phyloP scores from a whole-genome alignment of 768 basidiomycete species.

The Dacryopinax primogenitus region DNA sequence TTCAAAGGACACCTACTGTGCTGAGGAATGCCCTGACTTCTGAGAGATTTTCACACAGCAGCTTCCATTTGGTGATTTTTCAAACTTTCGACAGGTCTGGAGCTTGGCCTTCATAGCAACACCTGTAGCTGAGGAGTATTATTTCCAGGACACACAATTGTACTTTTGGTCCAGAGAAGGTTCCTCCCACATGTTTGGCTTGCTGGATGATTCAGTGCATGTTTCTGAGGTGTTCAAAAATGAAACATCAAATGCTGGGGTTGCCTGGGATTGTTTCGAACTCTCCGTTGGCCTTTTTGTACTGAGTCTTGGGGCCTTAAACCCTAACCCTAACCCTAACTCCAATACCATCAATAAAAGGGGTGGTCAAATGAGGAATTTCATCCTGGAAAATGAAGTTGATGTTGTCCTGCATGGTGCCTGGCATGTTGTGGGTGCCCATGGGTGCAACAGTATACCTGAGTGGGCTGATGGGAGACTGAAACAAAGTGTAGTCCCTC shows the following conservation, averaged over 20 bases:
- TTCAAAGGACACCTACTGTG: slow-evolving; percentile 19
- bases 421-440: slow-evolving; percentile 34
- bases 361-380: slow-evolving; percentile 29
- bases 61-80: slow-evolving; percentile 27
- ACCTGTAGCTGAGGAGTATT: slow-evolving; percentile 30
- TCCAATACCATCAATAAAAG: slow-evolving; percentile 33
- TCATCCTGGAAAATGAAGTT: slow-evolving; percentile 30
- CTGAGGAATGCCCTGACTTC: slow-evolving; percentile 27
- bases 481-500: slow-evolving; percentile 33
- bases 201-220: slow-evolving; percentile 31
- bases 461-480: slow-evolving; percentile 28
- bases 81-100: slow-evolving; percentile 23
- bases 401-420: slow-evolving; percentile 33
- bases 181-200: slow-evolving; percentile 29
- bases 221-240: slow-evolving; percentile 31
- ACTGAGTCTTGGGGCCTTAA: slow-evolving; percentile 27
- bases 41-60: slow-evolving; percentile 16
- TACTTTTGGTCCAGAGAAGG: slow-evolving; percentile 30
- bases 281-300: slow-evolving; percentile 22
- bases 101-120: slow-evolving; percentile 26
- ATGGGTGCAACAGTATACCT: slow-evolving; percentile 28
- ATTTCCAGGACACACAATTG: slow-evolving; percentile 16
- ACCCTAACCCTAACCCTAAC: no score
- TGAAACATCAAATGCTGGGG: slow-evolving; percentile 27
- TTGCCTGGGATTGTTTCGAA: slow-evolving; percentile 31